Percentiles rank a stretch among this genome's conserved stretches.
Evolutionary conservation across 345 rosid species (phyloP).

Genomic region (Sonneratia alba): DNA sequence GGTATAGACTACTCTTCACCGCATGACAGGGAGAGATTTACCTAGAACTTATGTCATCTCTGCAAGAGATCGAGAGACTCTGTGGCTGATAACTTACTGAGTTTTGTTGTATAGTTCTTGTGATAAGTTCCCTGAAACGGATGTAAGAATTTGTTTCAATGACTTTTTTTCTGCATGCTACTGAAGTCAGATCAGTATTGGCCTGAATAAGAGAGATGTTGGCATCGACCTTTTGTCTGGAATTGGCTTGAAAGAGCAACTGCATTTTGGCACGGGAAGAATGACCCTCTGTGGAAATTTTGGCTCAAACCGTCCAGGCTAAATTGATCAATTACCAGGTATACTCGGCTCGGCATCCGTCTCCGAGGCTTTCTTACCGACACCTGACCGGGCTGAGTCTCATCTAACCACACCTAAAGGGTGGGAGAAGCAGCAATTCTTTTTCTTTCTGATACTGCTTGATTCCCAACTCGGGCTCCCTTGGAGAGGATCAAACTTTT

Average conservation of each 20-base stretch:
- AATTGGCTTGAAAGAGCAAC: neutral
- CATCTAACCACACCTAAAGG: too few species aligned
- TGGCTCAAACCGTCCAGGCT: too few species aligned
- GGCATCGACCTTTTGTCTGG: neutral
- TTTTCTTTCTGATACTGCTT: too few species aligned
- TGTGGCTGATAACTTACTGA: neutral
- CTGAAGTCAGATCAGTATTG: neutral
- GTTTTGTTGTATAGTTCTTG: neutral
- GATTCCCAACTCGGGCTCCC: too few species aligned
- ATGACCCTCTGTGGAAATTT: too few species aligned
- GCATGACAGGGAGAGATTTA: constrained; percentile 28
- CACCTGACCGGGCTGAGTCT: too few species aligned
- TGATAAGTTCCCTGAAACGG: neutral
- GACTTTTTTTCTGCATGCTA: neutral
- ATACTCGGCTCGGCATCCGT: too few species aligned
- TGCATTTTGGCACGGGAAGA: neutral
- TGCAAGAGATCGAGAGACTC: neutral
- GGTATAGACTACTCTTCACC: constrained; percentile 25
- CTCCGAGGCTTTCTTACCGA: too few species aligned
- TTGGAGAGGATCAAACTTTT: too few species aligned
- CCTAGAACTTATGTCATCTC: neutral
- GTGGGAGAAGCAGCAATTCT: too few species aligned
- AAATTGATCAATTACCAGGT: too few species aligned
- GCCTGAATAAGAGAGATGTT: neutral
- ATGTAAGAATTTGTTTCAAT: neutral